Evolutionary conservation across 1,284 basidiomycete species (phyloP).

Genomic region (Hemileia vastatrix): DNA sequence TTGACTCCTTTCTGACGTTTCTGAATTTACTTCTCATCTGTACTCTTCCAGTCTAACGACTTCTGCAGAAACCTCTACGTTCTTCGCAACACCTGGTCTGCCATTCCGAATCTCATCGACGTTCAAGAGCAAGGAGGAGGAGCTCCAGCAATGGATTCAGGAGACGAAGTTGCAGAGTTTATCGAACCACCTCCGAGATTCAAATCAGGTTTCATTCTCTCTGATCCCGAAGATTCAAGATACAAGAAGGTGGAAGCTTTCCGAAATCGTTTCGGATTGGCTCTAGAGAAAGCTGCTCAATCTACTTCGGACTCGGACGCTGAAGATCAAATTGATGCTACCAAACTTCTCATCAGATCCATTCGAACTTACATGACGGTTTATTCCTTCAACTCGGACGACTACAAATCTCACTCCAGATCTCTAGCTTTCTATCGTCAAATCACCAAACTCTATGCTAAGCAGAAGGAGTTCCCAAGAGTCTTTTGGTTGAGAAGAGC

Average conservation of each 20-base stretch:
- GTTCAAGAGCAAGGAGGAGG: constrained; percentile 32
- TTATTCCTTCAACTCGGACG: constrained; percentile 36
- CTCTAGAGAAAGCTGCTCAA: constrained; percentile 31
- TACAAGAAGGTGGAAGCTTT: constrained; percentile 32
- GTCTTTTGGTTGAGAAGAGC: constrained; percentile 38
- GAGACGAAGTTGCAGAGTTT: constrained; percentile 32
- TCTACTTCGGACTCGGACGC: constrained; percentile 31
- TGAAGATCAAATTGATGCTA: constrained; percentile 42
- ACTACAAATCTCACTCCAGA: constrained; percentile 33
- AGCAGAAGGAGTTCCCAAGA: constrained; percentile 39
- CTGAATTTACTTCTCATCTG: not conserved
- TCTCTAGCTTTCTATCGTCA: constrained; percentile 37
- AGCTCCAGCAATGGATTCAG: constrained; percentile 27
- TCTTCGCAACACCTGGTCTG: constrained; percentile 28
- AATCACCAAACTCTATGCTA: constrained; percentile 34
- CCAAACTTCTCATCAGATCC: constrained; percentile 36
- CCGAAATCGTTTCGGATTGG: constrained; percentile 31
- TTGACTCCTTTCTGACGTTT: not conserved
- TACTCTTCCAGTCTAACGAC: constrained; percentile 38
- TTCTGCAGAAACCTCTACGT: constrained; percentile 37
- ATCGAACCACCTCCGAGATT: constrained; percentile 32
- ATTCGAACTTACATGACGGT: constrained; percentile 36
- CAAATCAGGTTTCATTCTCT: constrained; percentile 31
- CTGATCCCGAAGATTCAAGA: constrained; percentile 27
- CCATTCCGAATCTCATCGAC: constrained; percentile 30